A percentile compares a stretch with the other conserved stretches of the same genome.
These are phyloP conservation scores for Xerocomellus intermedius DNA, from an alignment of 768 basidiomycete genomes.

Conservation along the genomic window DNA sequence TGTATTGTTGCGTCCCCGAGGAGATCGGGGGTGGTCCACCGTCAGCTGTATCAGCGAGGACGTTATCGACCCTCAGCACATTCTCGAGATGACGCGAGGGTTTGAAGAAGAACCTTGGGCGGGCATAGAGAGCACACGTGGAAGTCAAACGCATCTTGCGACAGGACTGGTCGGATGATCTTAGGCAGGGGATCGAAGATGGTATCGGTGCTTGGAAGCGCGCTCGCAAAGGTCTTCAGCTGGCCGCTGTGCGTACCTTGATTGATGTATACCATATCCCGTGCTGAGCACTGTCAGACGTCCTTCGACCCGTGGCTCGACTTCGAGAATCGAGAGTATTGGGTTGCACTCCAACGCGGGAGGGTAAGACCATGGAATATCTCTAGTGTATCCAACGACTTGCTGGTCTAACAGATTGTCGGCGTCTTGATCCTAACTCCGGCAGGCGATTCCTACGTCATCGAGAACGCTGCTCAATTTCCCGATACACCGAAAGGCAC, in stretches of 20 bases:
- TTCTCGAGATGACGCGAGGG: slow-evolving; percentile 47
- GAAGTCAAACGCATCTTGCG: slow-evolving; percentile 44
- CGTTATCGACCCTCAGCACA: slow-evolving; percentile 47
- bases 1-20: slow-evolving; percentile 61
- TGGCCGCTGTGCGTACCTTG: slow-evolving; percentile 41
- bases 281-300: slow-evolving; percentile 29
- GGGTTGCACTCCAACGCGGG: slow-evolving; percentile 43
- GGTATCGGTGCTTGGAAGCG: slow-evolving; percentile 58
- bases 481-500: slow-evolving; percentile 53
- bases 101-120: slow-evolving; percentile 58
- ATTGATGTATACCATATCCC: neutral
- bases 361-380: neutral
- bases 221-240: slow-evolving; percentile 53
- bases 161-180: slow-evolving; percentile 41
- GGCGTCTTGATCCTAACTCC: slow-evolving; percentile 53
- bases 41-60: slow-evolving; percentile 67
- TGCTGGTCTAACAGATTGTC: slow-evolving; percentile 31
- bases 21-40: slow-evolving; percentile 55
- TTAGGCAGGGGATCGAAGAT: slow-evolving; percentile 47
- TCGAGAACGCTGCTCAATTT: slow-evolving; percentile 57
- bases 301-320: slow-evolving; percentile 56
- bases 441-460: slow-evolving; percentile 46
- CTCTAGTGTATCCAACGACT: neutral
- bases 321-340: slow-evolving; percentile 54
- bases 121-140: slow-evolving; percentile 56